Conservation (phyloP, 1,284 basidiomycete species). For the Cerioporus squamosus region DNA sequence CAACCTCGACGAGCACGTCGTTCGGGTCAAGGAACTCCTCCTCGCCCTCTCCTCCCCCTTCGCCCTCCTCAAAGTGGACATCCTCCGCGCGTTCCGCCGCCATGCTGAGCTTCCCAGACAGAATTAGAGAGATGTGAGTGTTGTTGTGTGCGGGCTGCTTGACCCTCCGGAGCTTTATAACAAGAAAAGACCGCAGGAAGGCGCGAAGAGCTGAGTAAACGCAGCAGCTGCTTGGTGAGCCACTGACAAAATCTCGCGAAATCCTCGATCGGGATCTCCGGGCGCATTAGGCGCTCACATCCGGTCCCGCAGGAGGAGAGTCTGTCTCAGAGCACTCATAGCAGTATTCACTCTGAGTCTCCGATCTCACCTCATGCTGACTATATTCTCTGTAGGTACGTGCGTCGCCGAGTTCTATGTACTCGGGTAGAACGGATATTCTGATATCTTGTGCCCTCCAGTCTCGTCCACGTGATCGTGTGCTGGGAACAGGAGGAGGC, state of each 20-base stretch:
- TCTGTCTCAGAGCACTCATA: no score
- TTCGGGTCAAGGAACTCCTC: slow-evolving; percentile 62
- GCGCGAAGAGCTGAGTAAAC: slow-evolving; percentile 12
- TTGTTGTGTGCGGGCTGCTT: not conserved
- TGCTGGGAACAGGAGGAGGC: no score
- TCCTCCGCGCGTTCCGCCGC: slow-evolving; percentile 36
- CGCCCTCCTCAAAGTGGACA: slow-evolving; percentile 43
- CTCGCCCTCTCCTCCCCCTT: slow-evolving; percentile 20
- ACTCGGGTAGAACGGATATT: no score
- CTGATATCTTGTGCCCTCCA: no score
- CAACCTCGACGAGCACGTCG: slow-evolving; percentile 67
- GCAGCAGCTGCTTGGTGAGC: slow-evolving; percentile 16
- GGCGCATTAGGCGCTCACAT: no score
- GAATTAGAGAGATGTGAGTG: not conserved
- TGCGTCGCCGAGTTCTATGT: no score
- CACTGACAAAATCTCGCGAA: slow-evolving; percentile 14
- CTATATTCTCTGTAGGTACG: no score
- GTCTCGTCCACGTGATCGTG: no score
- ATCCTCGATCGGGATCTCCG: slow-evolving; percentile 9
- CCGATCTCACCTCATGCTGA: no score
- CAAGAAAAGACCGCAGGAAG: not conserved
- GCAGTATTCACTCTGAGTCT: no score
- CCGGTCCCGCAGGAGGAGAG: no score
- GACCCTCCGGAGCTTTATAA: slow-evolving; percentile 6
- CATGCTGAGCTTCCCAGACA: slow-evolving; percentile 15